These are phyloP conservation scores for Fraxinus ornus DNA, from an alignment of 305 asterid genomes.

Conservation along the genomic window DNA sequence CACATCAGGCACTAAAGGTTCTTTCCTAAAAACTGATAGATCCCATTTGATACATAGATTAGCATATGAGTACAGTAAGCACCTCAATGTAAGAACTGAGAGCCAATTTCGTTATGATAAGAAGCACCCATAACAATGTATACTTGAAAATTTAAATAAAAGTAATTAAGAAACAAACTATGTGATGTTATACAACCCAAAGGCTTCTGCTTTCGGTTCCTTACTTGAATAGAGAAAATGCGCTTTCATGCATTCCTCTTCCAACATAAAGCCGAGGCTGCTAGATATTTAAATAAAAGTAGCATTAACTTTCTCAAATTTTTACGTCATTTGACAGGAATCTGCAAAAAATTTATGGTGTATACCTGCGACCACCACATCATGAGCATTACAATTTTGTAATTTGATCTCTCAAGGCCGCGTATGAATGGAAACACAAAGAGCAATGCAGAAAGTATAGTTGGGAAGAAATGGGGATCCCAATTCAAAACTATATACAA, in stretches of 20 bases:
- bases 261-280: conserved; percentile 99
- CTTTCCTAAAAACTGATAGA: not conserved
- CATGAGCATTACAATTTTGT: conserved; percentile 89
- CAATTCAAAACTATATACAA: too few relatives aligned
- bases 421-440: conserved; percentile 89
- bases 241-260: conserved; percentile 98
- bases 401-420: conserved; percentile 94
- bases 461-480: conserved; percentile 36
- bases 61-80: conserved; percentile 22
- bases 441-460: conserved; percentile 76
- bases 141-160: conserved; percentile 52
- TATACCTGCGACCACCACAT: conserved; percentile 99
- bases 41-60: not conserved
- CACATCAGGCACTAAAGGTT: not conserved
- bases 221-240: conserved; percentile 96
- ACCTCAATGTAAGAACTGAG: conserved; percentile 93
- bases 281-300: conserved; percentile 26
- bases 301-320: conserved; percentile 20
- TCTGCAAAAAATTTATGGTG: not conserved
- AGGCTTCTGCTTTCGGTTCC: conserved; percentile 22
- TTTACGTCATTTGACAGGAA: not conserved
- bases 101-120: conserved; percentile 75
- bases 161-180: conserved; percentile 17
- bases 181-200: conserved; percentile 16
- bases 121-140: conserved; percentile 95